Evolutionary conservation across 2,329 filamentous ascomycete species (phyloP), one percentile per base, ranked within the genome.

Genomic region (Fusarium hainanense): DNA sequence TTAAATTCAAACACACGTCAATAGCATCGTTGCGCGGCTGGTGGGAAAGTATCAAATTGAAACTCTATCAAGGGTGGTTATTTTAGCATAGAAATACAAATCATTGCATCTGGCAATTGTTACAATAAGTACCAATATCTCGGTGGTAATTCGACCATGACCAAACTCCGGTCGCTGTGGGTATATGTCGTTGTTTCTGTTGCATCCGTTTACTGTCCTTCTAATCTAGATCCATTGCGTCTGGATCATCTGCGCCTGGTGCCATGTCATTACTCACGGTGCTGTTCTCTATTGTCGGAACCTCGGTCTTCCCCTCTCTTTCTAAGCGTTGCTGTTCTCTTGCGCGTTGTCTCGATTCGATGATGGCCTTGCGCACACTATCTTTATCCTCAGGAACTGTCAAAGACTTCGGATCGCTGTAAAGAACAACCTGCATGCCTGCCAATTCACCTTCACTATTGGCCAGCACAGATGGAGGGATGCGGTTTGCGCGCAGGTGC

Each of bases 371-470:
- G 63, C 93, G 87, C 66, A 97, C 93, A 66, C 87, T 91, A 77
- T 95, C 91, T 30, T 91, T 86, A 70, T 93, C 90, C 77, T 89
- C 86, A 1, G 93, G 89, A 21, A 97, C 87, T 0, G 89, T 91
- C 69, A 98, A 79, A 18, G 93, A 94, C 49, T 86, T 85, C 9
- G 94, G 94, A 51, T 96, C 89, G 67, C 85, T 88, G 80, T 98
- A 98, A 40, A 98, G 87, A 18, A 99, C 92, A 67, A 98, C 78
- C 87, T 96, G 83, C 88, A 87, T 88, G 68, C 85, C 85, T 6
- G 85, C 88, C 37, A 88, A 79, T 74, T 87, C 83, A 65, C 85
- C 84, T 6, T 88, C 83, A 54, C 81, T 77, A 76, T 87, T 84
- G 76, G 87, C 84, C 6, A 94, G 80, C 32, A 97, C 77, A 20